Percentiles rank a stretch among this genome's conserved stretches.
These are phyloP conservation scores for Angomonas deanei DNA, from an alignment of 208 protist genomes.

Conservation along the genomic window DNA sequence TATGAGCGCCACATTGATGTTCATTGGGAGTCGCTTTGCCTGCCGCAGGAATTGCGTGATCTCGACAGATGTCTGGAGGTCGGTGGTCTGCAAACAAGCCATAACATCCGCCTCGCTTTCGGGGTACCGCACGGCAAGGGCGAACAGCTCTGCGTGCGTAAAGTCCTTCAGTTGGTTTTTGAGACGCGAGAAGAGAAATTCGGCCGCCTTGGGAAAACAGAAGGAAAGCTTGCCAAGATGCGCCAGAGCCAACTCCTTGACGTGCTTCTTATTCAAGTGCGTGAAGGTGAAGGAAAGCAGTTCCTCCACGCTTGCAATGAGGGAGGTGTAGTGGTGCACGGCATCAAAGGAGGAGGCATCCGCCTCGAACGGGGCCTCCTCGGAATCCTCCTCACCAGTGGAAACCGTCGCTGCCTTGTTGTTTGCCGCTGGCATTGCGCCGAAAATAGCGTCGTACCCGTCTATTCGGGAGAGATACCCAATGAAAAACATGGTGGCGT, in stretches of 20 bases:
- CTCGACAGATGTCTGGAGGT: slow-evolving; percentile 51
- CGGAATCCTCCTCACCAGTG: not conserved
- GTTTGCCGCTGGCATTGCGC: too few relatives aligned
- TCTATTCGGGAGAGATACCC: too few relatives aligned
- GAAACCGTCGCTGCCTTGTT: not conserved
- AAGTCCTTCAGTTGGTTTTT: slow-evolving; percentile 28
- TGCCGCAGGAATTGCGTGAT: slow-evolving; percentile 52
- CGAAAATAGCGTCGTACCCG: too few relatives aligned
- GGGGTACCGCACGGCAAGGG: slow-evolving; percentile 46
- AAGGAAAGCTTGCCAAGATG: slow-evolving; percentile 32
- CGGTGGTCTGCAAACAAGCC: slow-evolving; percentile 26
- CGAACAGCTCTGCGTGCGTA: slow-evolving; percentile 52
- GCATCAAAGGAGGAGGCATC: too few relatives aligned
- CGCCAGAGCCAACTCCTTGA: slow-evolving; percentile 44
- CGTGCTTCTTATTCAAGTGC: slow-evolving; percentile 20
- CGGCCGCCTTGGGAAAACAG: slow-evolving; percentile 30
- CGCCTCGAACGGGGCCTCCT: not conserved
- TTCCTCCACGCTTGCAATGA: slow-evolving; percentile 8
- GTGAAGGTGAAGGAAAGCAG: slow-evolving; percentile 19
- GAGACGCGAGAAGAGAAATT: slow-evolving; percentile 27
- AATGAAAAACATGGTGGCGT: too few relatives aligned
- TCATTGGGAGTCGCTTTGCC: slow-evolving; percentile 52
- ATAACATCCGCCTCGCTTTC: slow-evolving; percentile 25
- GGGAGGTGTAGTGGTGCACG: not conserved
- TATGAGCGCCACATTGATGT: slow-evolving; percentile 41